Base-by-base conservation (phyloP, 108 stramenopile genomes). In the Cyclostephanos invisitatus region DNA sequence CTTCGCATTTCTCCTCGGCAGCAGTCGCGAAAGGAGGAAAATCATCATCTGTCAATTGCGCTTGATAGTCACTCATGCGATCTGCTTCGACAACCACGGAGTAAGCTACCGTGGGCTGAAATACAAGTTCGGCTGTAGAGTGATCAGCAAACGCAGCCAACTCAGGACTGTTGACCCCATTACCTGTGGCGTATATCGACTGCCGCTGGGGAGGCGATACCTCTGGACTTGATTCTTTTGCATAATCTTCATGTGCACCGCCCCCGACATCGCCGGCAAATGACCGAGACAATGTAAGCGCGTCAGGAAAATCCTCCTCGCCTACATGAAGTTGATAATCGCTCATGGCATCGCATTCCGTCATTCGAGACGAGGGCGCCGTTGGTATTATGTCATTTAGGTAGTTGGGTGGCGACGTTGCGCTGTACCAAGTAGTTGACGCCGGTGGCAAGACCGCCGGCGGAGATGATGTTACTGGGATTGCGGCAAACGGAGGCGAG, bases 341-440 rank as follows among this genome's bases (percentile, higher is more conserved):
- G 58, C 70, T 66, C 64, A 74, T 61, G 28, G 40, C 64, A 67
- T 70, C 77, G 24, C 65, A 70, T 61, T 77, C 77, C 4, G 77
- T 77, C 46, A 66, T 49, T 11, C 64, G 64, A 1, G 77, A 77
- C 11, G 77, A 77, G 46, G 65, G 68, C 12, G 59, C 56, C 47
- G 58, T 56, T 15, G 77, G 77, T 27, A 71, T 49, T 57, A 57
- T 68, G 49, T 37, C 54, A 17, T 50, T 57, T 32, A 29, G 75
- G 57, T 77, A 65, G 55, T 64, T 65, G n/a, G 68, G 68, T 18
- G 68, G 75, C 37, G 57, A 53, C n/a, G 63, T 64, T 38, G 72
- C 61, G 64, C 63, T 73, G 56, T 57, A 57, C 17, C 28, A 27
- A n/a, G 29, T 28, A 1, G 56, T 29, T 0, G 60, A 17, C 8